Percentiles rank a stretch among this genome's conserved stretches.
Evolutionary conservation across 495 filamentous ascomycete species (phyloP).

Genomic region (Talaromyces proteolyticus): DNA sequence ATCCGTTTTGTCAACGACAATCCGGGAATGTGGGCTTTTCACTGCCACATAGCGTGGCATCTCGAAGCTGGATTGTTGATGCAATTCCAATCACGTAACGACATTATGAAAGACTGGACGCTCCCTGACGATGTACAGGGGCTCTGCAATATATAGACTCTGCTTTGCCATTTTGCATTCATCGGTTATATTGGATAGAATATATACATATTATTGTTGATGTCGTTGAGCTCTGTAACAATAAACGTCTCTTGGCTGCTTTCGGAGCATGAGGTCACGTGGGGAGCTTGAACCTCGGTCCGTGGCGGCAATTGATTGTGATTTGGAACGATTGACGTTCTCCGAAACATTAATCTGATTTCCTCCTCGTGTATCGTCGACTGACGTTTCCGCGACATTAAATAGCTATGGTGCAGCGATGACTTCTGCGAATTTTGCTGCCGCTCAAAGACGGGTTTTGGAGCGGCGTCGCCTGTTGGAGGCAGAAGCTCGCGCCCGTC

Average conservation of each 20-base stretch:
- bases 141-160: background rate
- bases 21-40: conserved; percentile 43
- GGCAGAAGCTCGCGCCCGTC: conserved; percentile 48
- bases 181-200: background rate
- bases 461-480: conserved; percentile 72
- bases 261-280: background rate
- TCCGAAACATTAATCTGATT: background rate
- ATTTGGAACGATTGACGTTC: background rate
- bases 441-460: conserved; percentile 76
- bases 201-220: background rate
- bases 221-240: too few species aligned
- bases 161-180: background rate
- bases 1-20: conserved; percentile 45
- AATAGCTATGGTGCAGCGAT: conserved; percentile 43
- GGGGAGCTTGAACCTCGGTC: background rate
- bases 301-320: background rate
- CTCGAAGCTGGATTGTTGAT: conserved; percentile 45
- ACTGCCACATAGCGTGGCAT: conserved; percentile 51
- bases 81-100: conserved; percentile 34
- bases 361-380: background rate
- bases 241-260: too few species aligned
- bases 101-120: conserved; percentile 3
- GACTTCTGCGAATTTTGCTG: conserved; percentile 74
- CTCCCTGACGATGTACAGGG: background rate
- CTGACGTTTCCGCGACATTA: background rate